A percentile compares a stretch with the other conserved stretches of the same genome.
Conservation (phyloP, 495 filamentous ascomycete species). For the Staphylotrichum tortipilum region DNA sequence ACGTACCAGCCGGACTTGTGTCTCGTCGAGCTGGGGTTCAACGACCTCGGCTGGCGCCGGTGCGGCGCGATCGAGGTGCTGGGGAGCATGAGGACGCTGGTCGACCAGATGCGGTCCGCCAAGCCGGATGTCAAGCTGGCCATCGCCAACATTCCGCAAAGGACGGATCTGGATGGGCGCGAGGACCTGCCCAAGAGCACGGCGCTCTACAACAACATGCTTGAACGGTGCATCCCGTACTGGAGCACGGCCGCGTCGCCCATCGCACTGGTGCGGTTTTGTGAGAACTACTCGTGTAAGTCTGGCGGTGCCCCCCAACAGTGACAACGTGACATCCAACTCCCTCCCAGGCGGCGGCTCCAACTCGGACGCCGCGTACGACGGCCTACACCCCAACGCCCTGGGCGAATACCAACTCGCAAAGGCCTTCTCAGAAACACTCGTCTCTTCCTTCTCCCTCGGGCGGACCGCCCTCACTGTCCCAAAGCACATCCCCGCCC, state of each 20-base stretch:
- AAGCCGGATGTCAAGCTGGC: conserved; percentile 21
- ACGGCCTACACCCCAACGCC: conserved; percentile 32
- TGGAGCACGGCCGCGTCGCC: conserved; percentile 21
- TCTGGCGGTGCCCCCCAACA: not conserved
- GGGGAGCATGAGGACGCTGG: conserved; percentile 16
- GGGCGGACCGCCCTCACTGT: conserved; percentile 10
- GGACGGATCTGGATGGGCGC: conserved; percentile 12
- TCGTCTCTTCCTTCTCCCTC: conserved; percentile 12
- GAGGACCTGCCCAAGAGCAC: conserved; percentile 21
- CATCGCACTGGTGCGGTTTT: conserved; percentile 18
- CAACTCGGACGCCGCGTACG: conserved; percentile 21
- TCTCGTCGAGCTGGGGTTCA: conserved; percentile 31
- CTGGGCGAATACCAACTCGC: conserved; percentile 27
- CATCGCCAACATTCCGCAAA: conserved; percentile 25
- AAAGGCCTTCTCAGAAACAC: conserved; percentile 17
- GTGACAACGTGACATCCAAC: not conserved
- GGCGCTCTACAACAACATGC: conserved; percentile 22
- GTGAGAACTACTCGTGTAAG: conserved; percentile 24
- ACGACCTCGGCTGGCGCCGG: conserved; percentile 29
- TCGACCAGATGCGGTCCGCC: conserved; percentile 18
- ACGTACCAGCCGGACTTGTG: conserved; percentile 30
- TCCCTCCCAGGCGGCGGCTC: conserved; percentile 9
- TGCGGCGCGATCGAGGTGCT: conserved; percentile 16
- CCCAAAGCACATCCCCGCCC: conserved; percentile 8
- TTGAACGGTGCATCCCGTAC: conserved; percentile 4